phyloP scores from a whole-genome alignment of 2,329 filamentous ascomycete genomes.

The Colletotrichum siamense region DNA sequence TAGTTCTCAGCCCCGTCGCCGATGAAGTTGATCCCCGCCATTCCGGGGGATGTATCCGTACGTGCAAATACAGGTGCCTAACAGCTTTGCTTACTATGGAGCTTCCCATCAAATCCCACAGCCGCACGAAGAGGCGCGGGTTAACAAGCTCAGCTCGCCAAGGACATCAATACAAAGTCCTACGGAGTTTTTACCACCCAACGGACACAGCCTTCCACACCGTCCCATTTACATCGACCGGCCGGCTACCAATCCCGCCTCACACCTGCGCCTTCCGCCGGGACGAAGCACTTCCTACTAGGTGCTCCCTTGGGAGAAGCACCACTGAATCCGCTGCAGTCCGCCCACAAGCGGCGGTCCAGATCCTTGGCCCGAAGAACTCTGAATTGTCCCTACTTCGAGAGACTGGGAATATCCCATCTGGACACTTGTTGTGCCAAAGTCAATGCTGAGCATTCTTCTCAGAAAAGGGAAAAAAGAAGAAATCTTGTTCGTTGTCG shows the following conservation, averaged over 20 bases:
- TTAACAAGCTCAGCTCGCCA: neutral
- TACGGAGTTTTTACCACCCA: neutral
- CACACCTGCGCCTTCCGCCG: neutral
- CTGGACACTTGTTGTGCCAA: neutral
- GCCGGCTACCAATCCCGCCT: neutral
- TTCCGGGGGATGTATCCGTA: neutral
- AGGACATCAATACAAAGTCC: neutral
- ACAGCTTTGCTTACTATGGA: neutral
- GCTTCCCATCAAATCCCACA: neutral
- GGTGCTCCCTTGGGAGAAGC: neutral
- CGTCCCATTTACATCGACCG: neutral
- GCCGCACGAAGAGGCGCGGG: neutral
- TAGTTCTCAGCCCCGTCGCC: neutral
- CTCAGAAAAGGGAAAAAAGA: accelerated
- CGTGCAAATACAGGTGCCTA: neutral
- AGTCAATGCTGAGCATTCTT: neutral
- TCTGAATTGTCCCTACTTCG: neutral
- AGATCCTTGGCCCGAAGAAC: neutral
- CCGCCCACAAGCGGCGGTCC: neutral
- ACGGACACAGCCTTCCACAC: neutral
- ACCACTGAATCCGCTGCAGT: neutral
- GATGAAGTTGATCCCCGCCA: neutral
- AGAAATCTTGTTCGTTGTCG: neutral
- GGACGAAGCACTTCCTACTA: neutral
- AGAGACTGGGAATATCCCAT: neutral